Base-by-base conservation (phyloP, 2,329 filamentous ascomycete species). In the Ceratocystiopsis brevicomis region DNA sequence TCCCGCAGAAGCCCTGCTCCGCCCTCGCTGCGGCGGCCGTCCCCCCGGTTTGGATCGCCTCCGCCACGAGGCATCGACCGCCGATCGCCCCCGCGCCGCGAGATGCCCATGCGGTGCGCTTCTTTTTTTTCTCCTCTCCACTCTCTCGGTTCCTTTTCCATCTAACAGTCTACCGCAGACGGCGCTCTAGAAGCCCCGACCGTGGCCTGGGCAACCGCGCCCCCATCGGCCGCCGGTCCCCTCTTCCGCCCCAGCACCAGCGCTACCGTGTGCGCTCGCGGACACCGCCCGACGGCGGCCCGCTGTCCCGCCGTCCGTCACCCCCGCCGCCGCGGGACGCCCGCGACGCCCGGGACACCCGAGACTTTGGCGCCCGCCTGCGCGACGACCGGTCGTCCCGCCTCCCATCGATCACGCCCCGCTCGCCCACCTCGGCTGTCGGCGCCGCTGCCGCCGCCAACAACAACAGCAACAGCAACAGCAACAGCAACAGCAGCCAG, bases 171-270 rank as follows among this genome's bases (percentile, higher is more conserved):
- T 15, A 13, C 34, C 43, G 48, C 49, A 70, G 68, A 55, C 63
- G 68, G 48, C 62, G 71, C 51, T 75, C 71, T 19, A 63, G 71
- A 40, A 74, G 71, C 33, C 70, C 71, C 1, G 68, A 71, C 46
- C 63, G 61, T 37, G 48, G 59, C 25, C 61, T 59, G 34, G 54
- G 58, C 11, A 54, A 58, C 33, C 52, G 61, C n/a, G 59, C 60
- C 14, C 55, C 40, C 2, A 39, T 39, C 19, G 39, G 63, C 45
- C 57, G 63, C 40, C 61, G 61, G 4, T 57, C 65, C 1, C 59
- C 61, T 49, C 32, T 33, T 6, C 19, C 19, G 19, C 19, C 19
- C 19, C 19, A 21, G 32, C 32, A 33, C 11, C 32, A 33, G 11
- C 59, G 11, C 60, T 75, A 69, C 49, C 63, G 71, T 44, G 67